Conservation (phyloP, 345 rosid genomes). For the Psidium friedrichsthalianum region DNA sequence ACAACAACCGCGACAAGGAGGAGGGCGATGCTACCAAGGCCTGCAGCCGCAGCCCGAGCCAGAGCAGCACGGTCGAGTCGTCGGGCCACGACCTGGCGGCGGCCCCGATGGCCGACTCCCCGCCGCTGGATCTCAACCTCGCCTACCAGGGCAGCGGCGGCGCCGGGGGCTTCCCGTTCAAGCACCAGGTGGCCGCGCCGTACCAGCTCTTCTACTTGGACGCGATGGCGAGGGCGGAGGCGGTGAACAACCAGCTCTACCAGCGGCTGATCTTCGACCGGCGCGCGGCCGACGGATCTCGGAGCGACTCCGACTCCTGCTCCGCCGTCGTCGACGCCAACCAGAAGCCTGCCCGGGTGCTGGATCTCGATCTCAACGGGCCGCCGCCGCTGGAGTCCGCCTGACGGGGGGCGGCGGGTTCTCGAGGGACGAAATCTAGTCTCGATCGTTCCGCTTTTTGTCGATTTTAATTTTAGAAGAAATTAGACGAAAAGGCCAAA, state of each 20-base stretch:
- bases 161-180: conserved; percentile 15
- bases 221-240: conserved; percentile 12
- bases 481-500: not conserved
- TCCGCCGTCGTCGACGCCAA: conserved; percentile 26
- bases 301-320: conserved; percentile 58
- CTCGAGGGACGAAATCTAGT: not conserved
- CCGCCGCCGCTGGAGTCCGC: conserved; percentile 39
- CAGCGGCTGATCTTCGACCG: conserved; percentile 18
- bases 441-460: not conserved
- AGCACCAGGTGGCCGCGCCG: not conserved
- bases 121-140: conserved; percentile 34
- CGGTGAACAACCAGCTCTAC: conserved; percentile 7
- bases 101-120: conserved; percentile 9
- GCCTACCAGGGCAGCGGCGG: conserved; percentile 2
- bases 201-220: conserved; percentile 11
- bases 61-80: conserved; percentile 52
- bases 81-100: conserved; percentile 35
- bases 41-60: conserved; percentile 41
- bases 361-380: conserved; percentile 62
- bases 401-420: conserved; percentile 3
- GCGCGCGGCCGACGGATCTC: conserved; percentile 6
- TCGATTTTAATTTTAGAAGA: not conserved
- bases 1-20: not conserved
- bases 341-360: conserved; percentile 9
- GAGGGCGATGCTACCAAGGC: not conserved